Conservation (phyloP, 495 filamentous ascomycete genomes). For the Talaromyces wortmannii region DNA sequence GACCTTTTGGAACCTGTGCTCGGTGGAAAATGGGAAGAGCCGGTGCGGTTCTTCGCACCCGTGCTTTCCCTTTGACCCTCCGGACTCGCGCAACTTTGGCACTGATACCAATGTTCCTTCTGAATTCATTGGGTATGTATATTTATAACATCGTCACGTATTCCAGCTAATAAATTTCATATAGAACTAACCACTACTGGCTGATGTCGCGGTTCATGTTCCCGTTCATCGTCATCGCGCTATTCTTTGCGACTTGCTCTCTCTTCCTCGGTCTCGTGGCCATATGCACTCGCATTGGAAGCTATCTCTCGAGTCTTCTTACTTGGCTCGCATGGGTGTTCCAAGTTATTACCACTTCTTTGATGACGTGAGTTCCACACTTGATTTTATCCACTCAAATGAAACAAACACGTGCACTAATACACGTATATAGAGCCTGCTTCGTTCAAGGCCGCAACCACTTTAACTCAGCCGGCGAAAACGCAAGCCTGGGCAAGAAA, state of each 20-base stretch:
- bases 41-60: constrained; percentile 47
- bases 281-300: constrained; percentile 52
- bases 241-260: constrained; percentile 56
- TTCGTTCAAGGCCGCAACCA: constrained; percentile 70
- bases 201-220: constrained; percentile 63
- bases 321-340: constrained; percentile 52
- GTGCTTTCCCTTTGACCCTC: constrained; percentile 60
- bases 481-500: constrained; percentile 58
- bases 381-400: neutral
- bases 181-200: constrained; percentile 52
- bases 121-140: constrained; percentile 49
- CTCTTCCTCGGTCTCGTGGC: constrained; percentile 57
- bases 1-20: constrained; percentile 81
- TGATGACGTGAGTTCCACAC: constrained; percentile 60
- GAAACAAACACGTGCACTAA: neutral
- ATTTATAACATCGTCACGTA: no score
- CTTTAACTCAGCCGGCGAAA: constrained; percentile 52
- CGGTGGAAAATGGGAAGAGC: constrained; percentile 46
- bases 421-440: constrained; percentile 46
- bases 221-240: constrained; percentile 61
- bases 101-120: constrained; percentile 48
- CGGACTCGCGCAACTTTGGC: constrained; percentile 48
- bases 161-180: constrained; percentile 2
- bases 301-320: constrained; percentile 50
- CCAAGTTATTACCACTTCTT: constrained; percentile 52